Conservation (phyloP, 352 stramenopile genomes). For the Plasmopara muralis region DNA sequence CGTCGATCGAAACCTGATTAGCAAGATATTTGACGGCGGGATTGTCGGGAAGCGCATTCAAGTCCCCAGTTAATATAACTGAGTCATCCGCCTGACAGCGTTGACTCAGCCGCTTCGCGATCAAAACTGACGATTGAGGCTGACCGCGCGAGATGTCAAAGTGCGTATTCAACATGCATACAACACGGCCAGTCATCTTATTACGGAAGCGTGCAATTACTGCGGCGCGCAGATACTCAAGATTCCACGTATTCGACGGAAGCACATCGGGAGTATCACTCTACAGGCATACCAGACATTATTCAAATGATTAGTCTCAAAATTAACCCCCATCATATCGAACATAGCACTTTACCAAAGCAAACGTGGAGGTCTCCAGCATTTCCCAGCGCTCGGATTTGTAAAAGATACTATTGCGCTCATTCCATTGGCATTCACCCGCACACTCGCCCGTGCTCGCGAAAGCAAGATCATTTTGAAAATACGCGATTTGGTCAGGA, state of each 20-base stretch:
- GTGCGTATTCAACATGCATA: slow-evolving; percentile 78
- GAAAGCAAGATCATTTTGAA: slow-evolving; percentile 38
- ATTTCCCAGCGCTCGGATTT: slow-evolving; percentile 32
- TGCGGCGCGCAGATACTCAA: slow-evolving; percentile 53
- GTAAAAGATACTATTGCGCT: slow-evolving; percentile 72
- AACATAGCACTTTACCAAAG: slow-evolving; percentile 34
- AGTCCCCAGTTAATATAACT: slow-evolving; percentile 59
- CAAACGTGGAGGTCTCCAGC: slow-evolving; percentile 39
- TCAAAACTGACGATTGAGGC: slow-evolving; percentile 41
- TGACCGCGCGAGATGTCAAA: slow-evolving; percentile 59
- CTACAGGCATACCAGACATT: slow-evolving; percentile 9
- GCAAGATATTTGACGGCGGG: slow-evolving; percentile 40
- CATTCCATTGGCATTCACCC: slow-evolving; percentile 46
- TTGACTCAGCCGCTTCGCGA: slow-evolving; percentile 34
- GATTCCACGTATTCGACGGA: slow-evolving; percentile 53
- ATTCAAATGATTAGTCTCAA: background rate
- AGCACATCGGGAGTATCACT: slow-evolving; percentile 55
- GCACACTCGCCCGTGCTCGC: slow-evolving; percentile 48
- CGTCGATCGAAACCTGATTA: slow-evolving; percentile 19
- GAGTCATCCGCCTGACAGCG: slow-evolving; percentile 42
- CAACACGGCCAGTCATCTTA: slow-evolving; percentile 14
- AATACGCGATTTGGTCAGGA: slow-evolving; percentile 49
- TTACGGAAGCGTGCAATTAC: slow-evolving; percentile 52
- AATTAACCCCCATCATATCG: background rate
- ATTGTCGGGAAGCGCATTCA: slow-evolving; percentile 42